Conservation (phyloP, 2,329 filamentous ascomycete genomes). For the Colletotrichum scovillei region DNA sequence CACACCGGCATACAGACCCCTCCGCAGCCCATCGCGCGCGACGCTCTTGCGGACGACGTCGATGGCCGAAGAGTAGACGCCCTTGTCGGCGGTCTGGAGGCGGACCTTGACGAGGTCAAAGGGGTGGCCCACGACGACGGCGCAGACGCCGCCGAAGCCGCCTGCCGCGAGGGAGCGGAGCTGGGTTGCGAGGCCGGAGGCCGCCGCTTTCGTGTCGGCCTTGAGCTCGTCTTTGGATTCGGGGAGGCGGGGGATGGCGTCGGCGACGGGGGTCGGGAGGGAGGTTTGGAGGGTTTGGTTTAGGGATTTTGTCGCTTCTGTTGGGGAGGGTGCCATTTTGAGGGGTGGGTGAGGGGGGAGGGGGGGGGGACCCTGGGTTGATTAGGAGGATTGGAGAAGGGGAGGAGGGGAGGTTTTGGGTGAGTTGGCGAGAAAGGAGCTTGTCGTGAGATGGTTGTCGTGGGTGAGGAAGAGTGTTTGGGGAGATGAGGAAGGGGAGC, state of each 20-base stretch:
- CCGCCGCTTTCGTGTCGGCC: conserved; percentile 52
- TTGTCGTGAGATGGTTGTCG: not conserved
- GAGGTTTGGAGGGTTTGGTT: conserved; percentile 30
- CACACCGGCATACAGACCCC: conserved; percentile 96
- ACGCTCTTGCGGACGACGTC: conserved; percentile 93
- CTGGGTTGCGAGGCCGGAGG: conserved; percentile 56
- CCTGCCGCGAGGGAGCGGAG: conserved; percentile 88
- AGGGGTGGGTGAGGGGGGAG: not conserved
- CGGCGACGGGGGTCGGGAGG: conserved; percentile 48
- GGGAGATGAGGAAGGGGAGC: not conserved
- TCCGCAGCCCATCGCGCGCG: conserved; percentile 81
- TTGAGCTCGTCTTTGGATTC: conserved; percentile 58
- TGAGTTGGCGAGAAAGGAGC: not conserved
- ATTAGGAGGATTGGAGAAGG: not conserved
- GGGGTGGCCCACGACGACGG: conserved; percentile 90
- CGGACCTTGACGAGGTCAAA: conserved; percentile 99
- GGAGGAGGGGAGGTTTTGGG: not conserved
- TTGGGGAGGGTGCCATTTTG: conserved; percentile 39
- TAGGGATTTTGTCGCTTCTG: conserved; percentile 36
- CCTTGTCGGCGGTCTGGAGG: conserved; percentile 93
- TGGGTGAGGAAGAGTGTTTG: not conserved
- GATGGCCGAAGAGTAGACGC: conserved; percentile 89
- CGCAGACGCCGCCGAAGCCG: conserved; percentile 92
- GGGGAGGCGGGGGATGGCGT: conserved; percentile 55
- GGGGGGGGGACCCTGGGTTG: not conserved